Base-by-base conservation (phyloP, 345 rosid species). In the Gynandropsis gynandra region DNA sequence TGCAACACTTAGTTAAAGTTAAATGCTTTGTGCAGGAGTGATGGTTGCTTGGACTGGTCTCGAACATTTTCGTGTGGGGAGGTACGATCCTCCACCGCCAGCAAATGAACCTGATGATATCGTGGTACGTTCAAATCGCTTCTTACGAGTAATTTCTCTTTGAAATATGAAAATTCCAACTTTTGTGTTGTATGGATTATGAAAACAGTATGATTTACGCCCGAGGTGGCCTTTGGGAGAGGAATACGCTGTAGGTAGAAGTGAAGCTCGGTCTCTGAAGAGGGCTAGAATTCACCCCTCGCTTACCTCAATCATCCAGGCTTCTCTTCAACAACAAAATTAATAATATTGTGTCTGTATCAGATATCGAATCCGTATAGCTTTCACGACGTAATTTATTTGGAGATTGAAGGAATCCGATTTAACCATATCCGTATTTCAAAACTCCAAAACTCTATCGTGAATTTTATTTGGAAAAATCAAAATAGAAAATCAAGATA, bases 41-140 rank as follows among this genome's bases (percentile, higher is more conserved):
- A 90, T 90, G 98, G 77, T 90, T 57, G 98, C 98, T 62, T 90
- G 98, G 98, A 87, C 98, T 42, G 98, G 98, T 47, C 80, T 90
- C 1, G 98, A 90, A 74, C 87, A 90, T 71, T 82, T 83, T 50
- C 68, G 78, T 50, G 68, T 65, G 64, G 98, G 98, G 74, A 82
- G 98, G 74, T 90, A 56, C 48, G 95, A 90, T 74, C 95, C 96
- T 63, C 81, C 96, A 34, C 98, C 96, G n/a, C 83, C 77, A 54
- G 79, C 75, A 35, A 58, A 54, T 10, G 95, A 83, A 33, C 87
- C 89, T 16, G 92, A 77, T 4, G 89, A 90, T 79, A 62, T 54
- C 47, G 46, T 72, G 95, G 95, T 90, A 64, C 49, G 71, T 66
- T 56, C 9, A 16, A 11, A 20, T 21, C 29, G 3, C 17, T 45